Percentiles rank a stretch among this genome's conserved stretches.
These are phyloP conservation scores for Neoascochyta sp. DNA, from an alignment of 2,329 filamentous ascomycete genomes.

Conservation along the genomic window DNA sequence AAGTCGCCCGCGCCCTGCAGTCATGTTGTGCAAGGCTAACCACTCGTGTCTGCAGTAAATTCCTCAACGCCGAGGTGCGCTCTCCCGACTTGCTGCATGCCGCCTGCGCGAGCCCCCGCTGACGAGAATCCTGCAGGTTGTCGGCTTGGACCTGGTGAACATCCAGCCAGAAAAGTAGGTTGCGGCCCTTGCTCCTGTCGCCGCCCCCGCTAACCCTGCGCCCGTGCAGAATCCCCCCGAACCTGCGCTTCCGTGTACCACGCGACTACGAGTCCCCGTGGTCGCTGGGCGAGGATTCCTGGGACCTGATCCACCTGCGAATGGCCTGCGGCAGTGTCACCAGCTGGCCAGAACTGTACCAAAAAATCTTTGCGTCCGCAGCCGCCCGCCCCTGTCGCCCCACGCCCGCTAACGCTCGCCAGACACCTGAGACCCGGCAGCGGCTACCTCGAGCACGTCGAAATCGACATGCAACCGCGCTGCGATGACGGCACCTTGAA, in stretches of 20 bases:
- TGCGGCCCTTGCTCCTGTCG: slow-evolving; percentile 38
- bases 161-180: slow-evolving; percentile 58
- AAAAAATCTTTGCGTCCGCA: slow-evolving; percentile 62
- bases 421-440: slow-evolving; percentile 73
- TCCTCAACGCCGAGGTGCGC: slow-evolving; percentile 52
- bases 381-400: slow-evolving; percentile 2
- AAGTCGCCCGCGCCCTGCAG: slow-evolving; percentile 36
- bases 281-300: slow-evolving; percentile 63
- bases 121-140: slow-evolving; percentile 42
- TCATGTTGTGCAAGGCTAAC: slow-evolving; percentile 26
- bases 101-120: slow-evolving; percentile 19
- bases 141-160: slow-evolving; percentile 59
- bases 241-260: slow-evolving; percentile 62
- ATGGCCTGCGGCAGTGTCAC: slow-evolving; percentile 74
- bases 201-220: slow-evolving; percentile 27
- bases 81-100: slow-evolving; percentile 9
- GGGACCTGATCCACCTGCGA: slow-evolving; percentile 80
- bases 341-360: slow-evolving; percentile 72
- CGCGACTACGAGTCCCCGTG: slow-evolving; percentile 77
- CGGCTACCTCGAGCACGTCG: slow-evolving; percentile 80
- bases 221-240: slow-evolving; percentile 62
- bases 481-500: slow-evolving; percentile 65
- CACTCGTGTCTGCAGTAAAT: slow-evolving; percentile 43
- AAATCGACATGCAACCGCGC: slow-evolving; percentile 77
- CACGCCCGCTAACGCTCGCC: slow-evolving; percentile 18